Conservation (phyloP, 192 early-diverging fungal species). For the Mortierella hygrophila region DNA sequence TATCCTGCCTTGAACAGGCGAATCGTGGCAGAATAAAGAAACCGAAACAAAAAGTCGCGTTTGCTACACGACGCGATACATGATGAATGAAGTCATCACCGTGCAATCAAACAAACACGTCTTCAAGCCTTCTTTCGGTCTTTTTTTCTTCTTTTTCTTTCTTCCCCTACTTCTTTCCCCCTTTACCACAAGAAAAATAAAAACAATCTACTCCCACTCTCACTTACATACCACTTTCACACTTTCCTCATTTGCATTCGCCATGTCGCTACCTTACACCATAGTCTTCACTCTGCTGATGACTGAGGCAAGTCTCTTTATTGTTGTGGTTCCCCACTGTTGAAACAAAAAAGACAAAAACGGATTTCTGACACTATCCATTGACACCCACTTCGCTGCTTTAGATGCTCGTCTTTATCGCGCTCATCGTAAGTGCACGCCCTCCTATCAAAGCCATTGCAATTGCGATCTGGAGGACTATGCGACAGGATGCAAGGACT, state of each 20-base stretch:
- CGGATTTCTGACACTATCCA: background rate
- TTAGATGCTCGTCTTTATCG: constrained; percentile 57
- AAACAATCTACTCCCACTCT: constrained; percentile 8
- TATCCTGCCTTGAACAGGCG: too few relatives aligned
- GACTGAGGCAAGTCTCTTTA: constrained; percentile 54
- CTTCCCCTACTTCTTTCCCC: background rate
- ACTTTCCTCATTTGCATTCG: background rate
- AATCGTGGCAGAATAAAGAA: too few relatives aligned
- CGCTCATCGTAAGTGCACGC: constrained; percentile 46
- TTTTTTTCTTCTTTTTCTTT: background rate
- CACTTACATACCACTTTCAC: background rate
- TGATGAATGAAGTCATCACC: background rate
- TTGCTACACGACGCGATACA: background rate
- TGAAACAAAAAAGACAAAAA: background rate
- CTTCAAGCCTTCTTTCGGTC: background rate
- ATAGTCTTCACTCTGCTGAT: constrained; percentile 60
- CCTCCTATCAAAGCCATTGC: background rate
- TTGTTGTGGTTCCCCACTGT: background rate
- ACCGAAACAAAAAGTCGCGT: too few relatives aligned
- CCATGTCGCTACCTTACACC: constrained; percentile 62
- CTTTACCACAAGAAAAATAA: background rate
- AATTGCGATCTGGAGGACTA: background rate
- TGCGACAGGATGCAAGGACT: background rate
- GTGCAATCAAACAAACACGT: background rate
- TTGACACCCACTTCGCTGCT: background rate